Conservation (phyloP, 768 basidiomycete genomes). For the Lactarius psammicola region DNA sequence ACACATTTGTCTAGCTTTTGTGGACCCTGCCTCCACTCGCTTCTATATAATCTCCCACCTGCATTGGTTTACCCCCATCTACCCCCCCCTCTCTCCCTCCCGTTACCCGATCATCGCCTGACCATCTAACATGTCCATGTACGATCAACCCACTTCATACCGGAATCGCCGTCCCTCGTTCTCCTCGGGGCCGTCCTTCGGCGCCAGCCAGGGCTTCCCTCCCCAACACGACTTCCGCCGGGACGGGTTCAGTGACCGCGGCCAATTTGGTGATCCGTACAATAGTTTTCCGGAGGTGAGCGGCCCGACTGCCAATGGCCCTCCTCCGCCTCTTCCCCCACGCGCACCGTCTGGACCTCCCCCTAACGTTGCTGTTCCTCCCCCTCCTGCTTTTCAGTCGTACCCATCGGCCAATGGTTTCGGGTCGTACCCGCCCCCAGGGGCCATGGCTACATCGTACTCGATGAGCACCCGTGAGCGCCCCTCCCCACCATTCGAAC, state of each 20-base stretch:
- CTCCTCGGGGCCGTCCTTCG: constrained; percentile 4
- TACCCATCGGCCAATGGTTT: neutral
- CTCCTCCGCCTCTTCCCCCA: constrained; percentile 12
- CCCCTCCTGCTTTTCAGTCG: constrained; percentile 2
- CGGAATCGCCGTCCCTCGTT: constrained; percentile 18
- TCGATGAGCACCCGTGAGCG: constrained; percentile 23
- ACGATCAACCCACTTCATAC: constrained; percentile 9
- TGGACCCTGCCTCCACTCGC: constrained; percentile 11
- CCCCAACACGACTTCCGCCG: constrained; percentile 23
- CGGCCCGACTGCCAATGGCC: constrained; percentile 13
- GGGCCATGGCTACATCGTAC: constrained; percentile 12
- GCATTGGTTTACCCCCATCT: neutral
- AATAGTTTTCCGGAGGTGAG: constrained; percentile 26
- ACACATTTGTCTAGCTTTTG: constrained; percentile 10
- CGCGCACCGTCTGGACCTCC: neutral
- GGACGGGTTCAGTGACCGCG: constrained; percentile 9
- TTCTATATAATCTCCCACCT: constrained; percentile 23
- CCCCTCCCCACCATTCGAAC: constrained; percentile 6
- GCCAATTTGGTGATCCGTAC: constrained; percentile 14
- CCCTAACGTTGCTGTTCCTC: constrained; percentile 7
- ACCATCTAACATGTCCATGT: constrained; percentile 21
- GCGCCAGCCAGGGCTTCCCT: constrained; percentile 1
- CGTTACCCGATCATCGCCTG: constrained; percentile 6
- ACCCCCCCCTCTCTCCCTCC: neutral
- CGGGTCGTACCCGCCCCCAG: constrained; percentile 12